Base-by-base conservation (phyloP, 2,329 filamentous ascomycete genomes). In the Cladosporium sp. region DNA sequence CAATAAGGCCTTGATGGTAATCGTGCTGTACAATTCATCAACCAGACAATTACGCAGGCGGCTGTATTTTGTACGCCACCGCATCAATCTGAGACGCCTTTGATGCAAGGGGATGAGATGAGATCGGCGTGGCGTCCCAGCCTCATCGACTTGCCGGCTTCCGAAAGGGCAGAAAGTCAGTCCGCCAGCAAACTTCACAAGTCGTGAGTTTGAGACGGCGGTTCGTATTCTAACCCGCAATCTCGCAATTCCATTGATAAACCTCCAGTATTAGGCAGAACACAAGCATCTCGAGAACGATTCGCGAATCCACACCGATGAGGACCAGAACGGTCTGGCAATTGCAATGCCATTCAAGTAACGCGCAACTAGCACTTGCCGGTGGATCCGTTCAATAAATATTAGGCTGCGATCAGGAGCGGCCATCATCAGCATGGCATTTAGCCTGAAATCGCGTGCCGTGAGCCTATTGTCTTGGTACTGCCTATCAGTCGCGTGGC, bases 391-490 rank as follows among this genome's bases (percentile, higher is more conserved):
- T 19, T 17, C 44, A 28, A n/a, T n/a, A n/a, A 48, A 25, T 25
- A 34, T 48, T 25, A 17, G 42, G 42, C 15, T 45, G n/a, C 20
- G 19, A n/a, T 25, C 22, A 45, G 42, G 24, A 22, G 17, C 17
- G 24, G 15, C 22, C 9, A 25, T 9, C 52, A 47, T 47, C 40
- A 55, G 9, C 42, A 45, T 24, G 20, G 32, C 28, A 55, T 55
- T 55, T 42, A 55, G 52, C 52, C 52, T 55, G 40, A 55, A 55
- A n/a, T 37, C 15, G 40, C 24, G 50, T 53, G 36, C 50, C 50
- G 37, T 17, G 50, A 40, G 24, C 37, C 37, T 40, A n/a, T 20
- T 42, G 42, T 15, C 40, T 34, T 55, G 40, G 28, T 22, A 37
- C 19, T 32, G 22, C 52, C 52, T 47, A 55, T 44, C 52, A 45